These are phyloP conservation scores for Petunia axillaris DNA, from an alignment of 257 asterid genomes.

Conservation along the genomic window DNA sequence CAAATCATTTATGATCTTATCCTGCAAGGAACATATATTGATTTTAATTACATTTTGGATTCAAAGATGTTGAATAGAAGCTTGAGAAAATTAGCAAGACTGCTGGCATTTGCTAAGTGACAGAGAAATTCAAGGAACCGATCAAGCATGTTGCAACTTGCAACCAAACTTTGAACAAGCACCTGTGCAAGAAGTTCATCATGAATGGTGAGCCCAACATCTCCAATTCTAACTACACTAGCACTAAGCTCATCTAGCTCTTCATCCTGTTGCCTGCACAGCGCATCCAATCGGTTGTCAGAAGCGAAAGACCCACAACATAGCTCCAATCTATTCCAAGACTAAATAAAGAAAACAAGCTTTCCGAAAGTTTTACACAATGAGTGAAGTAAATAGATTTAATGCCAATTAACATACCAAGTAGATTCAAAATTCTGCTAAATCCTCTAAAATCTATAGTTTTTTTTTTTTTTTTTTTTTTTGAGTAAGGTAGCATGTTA, in stretches of 20 bases:
- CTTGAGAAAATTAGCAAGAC: not conserved
- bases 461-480: too few relatives aligned
- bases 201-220: conserved; percentile 94
- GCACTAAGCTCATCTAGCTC: conserved; percentile 89
- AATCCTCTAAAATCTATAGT: not conserved
- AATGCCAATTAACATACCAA: not conserved
- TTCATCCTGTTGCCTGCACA: conserved; percentile 72
- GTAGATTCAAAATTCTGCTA: not conserved
- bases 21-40: conserved; percentile 50
- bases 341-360: not conserved
- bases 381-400: not conserved
- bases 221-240: conserved; percentile 90
- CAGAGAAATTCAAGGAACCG: conserved; percentile 4
- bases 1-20: conserved; percentile 76
- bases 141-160: conserved; percentile 3
- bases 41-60: conserved; percentile 8
- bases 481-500: too few relatives aligned
- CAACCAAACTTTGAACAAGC: conserved; percentile 21
- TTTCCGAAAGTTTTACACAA: not conserved
- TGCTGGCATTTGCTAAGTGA: not conserved
- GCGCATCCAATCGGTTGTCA: conserved; percentile 23
- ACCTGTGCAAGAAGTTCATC: conserved; percentile 97
- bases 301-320: conserved; percentile 16
- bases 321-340: conserved; percentile 19
- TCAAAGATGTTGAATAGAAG: not conserved